Evolutionary conservation across 371 early-diverging fungal genomes (phyloP).

Genomic region (Haplosporangium sp.): DNA sequence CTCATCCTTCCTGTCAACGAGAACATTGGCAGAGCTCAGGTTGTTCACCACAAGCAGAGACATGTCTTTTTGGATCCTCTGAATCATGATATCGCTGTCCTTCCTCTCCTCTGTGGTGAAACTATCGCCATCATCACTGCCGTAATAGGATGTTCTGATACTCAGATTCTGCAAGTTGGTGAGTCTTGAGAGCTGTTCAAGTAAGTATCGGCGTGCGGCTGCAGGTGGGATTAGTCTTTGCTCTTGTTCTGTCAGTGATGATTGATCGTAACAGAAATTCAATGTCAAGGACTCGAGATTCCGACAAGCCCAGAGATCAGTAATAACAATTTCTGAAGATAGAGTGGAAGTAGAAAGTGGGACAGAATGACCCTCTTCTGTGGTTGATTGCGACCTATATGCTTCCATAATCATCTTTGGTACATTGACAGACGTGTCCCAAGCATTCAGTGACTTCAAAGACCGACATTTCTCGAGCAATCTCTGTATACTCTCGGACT

Average conservation of each 20-base stretch:
- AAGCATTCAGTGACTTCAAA: conserved; percentile 10
- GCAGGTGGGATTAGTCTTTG: conserved; percentile 2
- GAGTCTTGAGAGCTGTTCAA: conserved; percentile 8
- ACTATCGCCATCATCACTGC: neutral
- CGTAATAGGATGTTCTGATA: conserved; percentile 5
- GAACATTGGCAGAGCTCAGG: neutral
- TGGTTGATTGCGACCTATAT: conserved; percentile 2
- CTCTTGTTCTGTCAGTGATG: neutral
- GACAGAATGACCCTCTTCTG: neutral
- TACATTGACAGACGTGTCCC: conserved; percentile 8
- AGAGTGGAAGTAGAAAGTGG: neutral
- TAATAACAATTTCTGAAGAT: neutral
- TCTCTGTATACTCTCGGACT: conserved; percentile 6
- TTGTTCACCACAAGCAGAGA: conserved; percentile 1
- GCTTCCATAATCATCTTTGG: conserved; percentile 12
- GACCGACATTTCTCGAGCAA: neutral
- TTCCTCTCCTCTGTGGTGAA: neutral
- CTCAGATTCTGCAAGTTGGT: conserved; percentile 2
- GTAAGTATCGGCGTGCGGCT: conserved; percentile 3
- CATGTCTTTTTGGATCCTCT: conserved; percentile 3
- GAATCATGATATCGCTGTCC: neutral
- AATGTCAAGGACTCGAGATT: conserved; percentile 2
- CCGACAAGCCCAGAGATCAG: conserved; percentile 3
- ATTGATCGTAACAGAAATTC: conserved; percentile 8
- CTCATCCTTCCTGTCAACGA: neutral